Conservation (phyloP, 1,139 yeast species). For the Komagataea norvegica region DNA sequence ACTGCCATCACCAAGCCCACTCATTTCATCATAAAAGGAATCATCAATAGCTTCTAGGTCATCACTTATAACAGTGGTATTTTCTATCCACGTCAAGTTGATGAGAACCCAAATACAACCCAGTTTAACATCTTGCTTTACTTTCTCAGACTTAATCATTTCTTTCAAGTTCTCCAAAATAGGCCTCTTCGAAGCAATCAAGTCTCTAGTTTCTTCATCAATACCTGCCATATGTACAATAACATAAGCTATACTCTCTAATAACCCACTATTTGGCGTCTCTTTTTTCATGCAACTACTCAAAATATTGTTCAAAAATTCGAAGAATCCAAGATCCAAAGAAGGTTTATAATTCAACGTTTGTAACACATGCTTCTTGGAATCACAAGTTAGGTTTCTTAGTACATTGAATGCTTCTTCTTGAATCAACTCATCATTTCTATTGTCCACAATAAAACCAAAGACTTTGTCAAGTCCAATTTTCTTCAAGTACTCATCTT, state of each 20-base stretch:
- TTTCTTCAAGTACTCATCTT: conserved; percentile 34
- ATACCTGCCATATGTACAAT: conserved; percentile 58
- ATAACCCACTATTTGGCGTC: conserved; percentile 31
- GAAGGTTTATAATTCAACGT: conserved; percentile 34
- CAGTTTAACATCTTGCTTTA: conserved; percentile 38
- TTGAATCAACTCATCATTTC: conserved; percentile 46
- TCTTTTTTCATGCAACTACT: not conserved
- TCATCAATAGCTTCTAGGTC: not conserved
- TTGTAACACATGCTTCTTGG: conserved; percentile 45
- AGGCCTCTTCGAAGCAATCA: conserved; percentile 38
- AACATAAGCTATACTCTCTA: conserved; percentile 46
- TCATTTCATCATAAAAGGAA: conserved; percentile 28
- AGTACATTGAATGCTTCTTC: conserved; percentile 69
- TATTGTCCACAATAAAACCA: conserved; percentile 41
- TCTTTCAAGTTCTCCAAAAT: conserved; percentile 37
- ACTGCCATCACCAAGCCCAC: conserved; percentile 12
- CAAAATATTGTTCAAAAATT: conserved; percentile 29
- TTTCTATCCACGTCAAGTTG: conserved; percentile 50
- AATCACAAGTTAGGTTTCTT: conserved; percentile 69
- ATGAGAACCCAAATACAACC: conserved; percentile 58
- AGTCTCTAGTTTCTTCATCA: conserved; percentile 42
- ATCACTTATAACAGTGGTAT: conserved; percentile 9
- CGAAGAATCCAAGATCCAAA: conserved; percentile 26
- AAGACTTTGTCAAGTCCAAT: conserved; percentile 50
- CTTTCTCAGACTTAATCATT: conserved; percentile 32